Base-by-base conservation (phyloP, 805 yeast genomes). In the Saturnispora serradocipensis region DNA sequence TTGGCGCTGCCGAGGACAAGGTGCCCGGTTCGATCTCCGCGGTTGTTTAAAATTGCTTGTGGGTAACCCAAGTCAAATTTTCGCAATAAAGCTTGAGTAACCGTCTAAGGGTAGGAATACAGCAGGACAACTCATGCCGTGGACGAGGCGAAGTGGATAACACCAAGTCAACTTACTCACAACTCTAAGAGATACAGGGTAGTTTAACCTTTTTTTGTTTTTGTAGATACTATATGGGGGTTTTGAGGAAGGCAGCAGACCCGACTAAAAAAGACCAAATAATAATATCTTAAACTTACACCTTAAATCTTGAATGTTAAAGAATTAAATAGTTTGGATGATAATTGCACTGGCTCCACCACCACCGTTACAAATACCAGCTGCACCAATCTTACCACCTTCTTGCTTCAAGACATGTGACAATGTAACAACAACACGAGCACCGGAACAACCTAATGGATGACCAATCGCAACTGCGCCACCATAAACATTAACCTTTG, bases 351-450 rank as follows among this genome's bases (percentile, higher is more conserved):
- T 85, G 47, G 97, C 98, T 67, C 99, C 99, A 68, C 99, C 99
- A 64, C 99, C 99, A 75, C 99, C 99, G 70, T 93, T 93, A 78
- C 99, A 93, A 66, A 93, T 84, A 68, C 88, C 97, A 62, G 97
- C 97, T 59, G 82, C 88, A 68, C 99, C 99, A 60, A 82, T 69
- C 73, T 84, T 88, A 61, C 91, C 95, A 51, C 71, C 71, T 75
- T 93, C 98, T 73, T 91, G 97, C 38, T 70, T 59, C 65, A 93
- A 79, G 16, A 90, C 89, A 47, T 88, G 79, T 53, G 82, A 63
- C 69, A 93, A 77, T 28, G 99, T 93, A 59, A 88, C 90, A 53
- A 93, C 80, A 63, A 93, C 79, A 76, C 97, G 80, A 45, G 95
- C 95, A 70, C 97, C 97, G n/a, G 96, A 86, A 66, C 91, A 84